Percentiles rank a stretch among this genome's conserved stretches.
Conservation (phyloP, 768 basidiomycete genomes). For the Leucocoprinus birnbaumii region DNA sequence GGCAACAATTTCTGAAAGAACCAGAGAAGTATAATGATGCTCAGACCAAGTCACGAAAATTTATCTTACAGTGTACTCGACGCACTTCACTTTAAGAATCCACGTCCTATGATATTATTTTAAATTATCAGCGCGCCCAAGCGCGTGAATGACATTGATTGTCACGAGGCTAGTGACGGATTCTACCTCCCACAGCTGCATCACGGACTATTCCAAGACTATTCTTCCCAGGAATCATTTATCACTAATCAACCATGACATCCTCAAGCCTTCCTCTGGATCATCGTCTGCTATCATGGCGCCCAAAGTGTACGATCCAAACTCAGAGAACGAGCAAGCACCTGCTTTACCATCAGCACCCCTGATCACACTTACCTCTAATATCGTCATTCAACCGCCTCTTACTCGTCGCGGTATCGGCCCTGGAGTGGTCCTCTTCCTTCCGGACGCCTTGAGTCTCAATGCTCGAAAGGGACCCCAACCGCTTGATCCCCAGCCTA, state of each 20-base stretch:
- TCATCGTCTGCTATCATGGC: constrained; percentile 22
- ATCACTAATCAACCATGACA: neutral
- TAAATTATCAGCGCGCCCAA: no score
- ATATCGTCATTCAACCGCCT: constrained; percentile 41
- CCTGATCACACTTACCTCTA: constrained; percentile 23
- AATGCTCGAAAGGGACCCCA: constrained; percentile 20
- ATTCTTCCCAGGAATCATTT: neutral
- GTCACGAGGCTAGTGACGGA: no score
- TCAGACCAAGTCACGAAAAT: no score
- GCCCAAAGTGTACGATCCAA: constrained; percentile 31
- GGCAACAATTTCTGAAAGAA: no score
- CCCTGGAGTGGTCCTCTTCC: constrained; percentile 43
- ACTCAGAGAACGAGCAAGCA: constrained; percentile 34
- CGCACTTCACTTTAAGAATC: no score
- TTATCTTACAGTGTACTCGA: no score
- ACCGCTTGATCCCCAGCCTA: constrained; percentile 45
- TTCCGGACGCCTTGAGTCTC: constrained; percentile 29
- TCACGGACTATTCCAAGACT: no score
- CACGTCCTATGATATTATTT: no score
- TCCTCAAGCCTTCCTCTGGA: neutral
- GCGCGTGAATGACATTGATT: no score
- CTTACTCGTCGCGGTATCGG: constrained; percentile 46
- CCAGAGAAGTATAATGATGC: no score
- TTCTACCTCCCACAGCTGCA: no score
- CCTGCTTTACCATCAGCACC: constrained; percentile 42